Conservation (phyloP, 2,329 filamentous ascomycete species). For the Dryadomyces quercus-mongolicae region DNA sequence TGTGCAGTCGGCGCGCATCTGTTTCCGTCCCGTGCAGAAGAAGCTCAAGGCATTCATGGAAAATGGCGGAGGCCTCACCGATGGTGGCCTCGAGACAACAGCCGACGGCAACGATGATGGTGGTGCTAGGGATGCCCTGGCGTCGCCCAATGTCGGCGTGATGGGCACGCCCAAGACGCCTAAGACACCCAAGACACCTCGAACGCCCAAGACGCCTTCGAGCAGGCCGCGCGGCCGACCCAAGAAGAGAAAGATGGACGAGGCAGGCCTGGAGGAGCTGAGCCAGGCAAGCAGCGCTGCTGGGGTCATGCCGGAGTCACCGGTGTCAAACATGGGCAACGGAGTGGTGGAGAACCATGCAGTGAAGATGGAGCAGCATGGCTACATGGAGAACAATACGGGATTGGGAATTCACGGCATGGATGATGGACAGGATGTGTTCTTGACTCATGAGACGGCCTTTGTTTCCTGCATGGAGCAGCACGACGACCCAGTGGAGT, state of each 20-base stretch:
- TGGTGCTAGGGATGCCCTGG: neutral
- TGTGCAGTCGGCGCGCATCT: slow-evolving; percentile 24
- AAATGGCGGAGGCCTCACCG: neutral
- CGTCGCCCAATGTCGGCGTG: neutral
- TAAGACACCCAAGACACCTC: neutral
- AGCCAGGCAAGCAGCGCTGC: neutral
- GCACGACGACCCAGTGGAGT: neutral
- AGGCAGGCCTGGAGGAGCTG: neutral
- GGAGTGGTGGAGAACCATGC: too few species aligned
- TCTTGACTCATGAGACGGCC: neutral
- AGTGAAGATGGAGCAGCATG: too few species aligned
- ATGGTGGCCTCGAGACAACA: neutral
- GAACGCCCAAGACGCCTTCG: neutral
- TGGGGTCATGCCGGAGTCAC: neutral
- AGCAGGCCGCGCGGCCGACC: neutral
- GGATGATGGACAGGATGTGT: neutral
- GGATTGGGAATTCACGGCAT: too few species aligned
- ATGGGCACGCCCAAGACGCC: neutral
- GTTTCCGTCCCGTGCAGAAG: slow-evolving; percentile 47
- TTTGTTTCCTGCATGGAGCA: neutral
- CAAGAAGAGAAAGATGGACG: neutral
- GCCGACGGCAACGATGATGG: neutral
- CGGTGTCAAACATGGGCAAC: neutral
- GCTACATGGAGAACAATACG: too few species aligned
- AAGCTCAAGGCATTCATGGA: slow-evolving; percentile 32